phyloP scores from a whole-genome alignment of 441 rosid species.

The Monsonia emarginata region DNA sequence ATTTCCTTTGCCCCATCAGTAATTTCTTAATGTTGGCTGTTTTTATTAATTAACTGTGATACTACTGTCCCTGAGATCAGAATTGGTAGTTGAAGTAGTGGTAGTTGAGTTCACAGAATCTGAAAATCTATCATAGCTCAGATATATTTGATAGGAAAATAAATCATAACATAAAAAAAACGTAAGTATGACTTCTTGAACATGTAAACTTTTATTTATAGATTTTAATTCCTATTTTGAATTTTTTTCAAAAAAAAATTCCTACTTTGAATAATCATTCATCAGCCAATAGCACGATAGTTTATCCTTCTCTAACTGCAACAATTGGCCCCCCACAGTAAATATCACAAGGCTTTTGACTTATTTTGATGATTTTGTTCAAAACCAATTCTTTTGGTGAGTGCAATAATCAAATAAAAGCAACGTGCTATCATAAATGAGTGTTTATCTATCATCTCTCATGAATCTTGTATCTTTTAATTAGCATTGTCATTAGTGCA shows the following conservation, averaged over 20 bases:
- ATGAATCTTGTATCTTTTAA: background rate
- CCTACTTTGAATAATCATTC: background rate
- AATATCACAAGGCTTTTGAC: background rate
- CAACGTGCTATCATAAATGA: background rate
- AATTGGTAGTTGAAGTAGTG: background rate
- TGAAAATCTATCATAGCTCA: background rate
- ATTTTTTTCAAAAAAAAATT: too few relatives aligned
- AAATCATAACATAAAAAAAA: too few relatives aligned
- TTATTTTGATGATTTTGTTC: background rate
- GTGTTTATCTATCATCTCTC: background rate
- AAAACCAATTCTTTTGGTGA: background rate
- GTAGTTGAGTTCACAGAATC: background rate
- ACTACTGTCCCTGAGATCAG: background rate
- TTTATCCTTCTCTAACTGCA: background rate
- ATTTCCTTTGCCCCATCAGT: conserved; percentile 1
- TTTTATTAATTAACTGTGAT: background rate
- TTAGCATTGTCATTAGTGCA: background rate
- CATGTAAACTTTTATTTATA: too few relatives aligned
- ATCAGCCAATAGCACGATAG: background rate
- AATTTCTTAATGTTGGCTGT: conserved; percentile 1
- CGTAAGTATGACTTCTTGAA: background rate
- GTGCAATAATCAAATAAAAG: background rate
- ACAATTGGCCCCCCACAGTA: background rate
- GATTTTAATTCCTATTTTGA: conserved; percentile 2
- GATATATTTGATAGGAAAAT: background rate